Evolutionary conservation across 768 basidiomycete species (phyloP), one percentile per base, ranked within the genome.

Genomic region (Candolleomyces efflorescens): DNA sequence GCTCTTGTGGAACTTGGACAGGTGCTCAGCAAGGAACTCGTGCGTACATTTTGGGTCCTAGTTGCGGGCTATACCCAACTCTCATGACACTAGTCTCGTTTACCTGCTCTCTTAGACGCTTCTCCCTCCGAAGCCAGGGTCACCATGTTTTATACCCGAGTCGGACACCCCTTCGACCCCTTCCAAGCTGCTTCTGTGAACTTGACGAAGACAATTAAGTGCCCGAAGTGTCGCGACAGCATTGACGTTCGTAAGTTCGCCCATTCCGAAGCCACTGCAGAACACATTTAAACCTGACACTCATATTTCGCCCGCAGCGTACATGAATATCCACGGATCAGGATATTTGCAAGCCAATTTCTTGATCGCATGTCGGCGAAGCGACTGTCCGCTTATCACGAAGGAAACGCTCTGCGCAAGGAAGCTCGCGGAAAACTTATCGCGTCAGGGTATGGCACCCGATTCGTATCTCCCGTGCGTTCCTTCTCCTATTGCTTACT

Each of bases 311-410:
- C 32, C 7, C 32, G 6, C 32, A 84, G 82, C 74, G 1, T 77
- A 77, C 38, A 59, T 78, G 54, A 76, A 68, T 4, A 64, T 62
- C 5, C 59, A 65, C 0, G 79, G 77, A 0, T 76, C 73, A 0
- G 84, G 84, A 0, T 85, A 82, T 53, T 63, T 78, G 0, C 81
- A 83, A 58, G 66, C 67, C 20, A 66, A 64, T 0, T 84, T 84
- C 56, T 63, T 36, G 3, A 50, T 61, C 0, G 22, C 27, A 41
- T 85, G 83, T 59, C 27, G 46, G 0, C 24, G 44, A 11, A 59
- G 61, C 1, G 24, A 38, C 2, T 85, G 83, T 60, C 32, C 36
- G 3, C 63, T 60, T 3, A 76, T 85, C 23, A 80, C 72, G 1
- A 75, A 74, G 43, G 70, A 75, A 20, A 69, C 61, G 11, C 70